These are phyloP conservation scores for Tolypocladium pustulatum DNA, from an alignment of 2,329 filamentous ascomycete species.

Conservation along the genomic window DNA sequence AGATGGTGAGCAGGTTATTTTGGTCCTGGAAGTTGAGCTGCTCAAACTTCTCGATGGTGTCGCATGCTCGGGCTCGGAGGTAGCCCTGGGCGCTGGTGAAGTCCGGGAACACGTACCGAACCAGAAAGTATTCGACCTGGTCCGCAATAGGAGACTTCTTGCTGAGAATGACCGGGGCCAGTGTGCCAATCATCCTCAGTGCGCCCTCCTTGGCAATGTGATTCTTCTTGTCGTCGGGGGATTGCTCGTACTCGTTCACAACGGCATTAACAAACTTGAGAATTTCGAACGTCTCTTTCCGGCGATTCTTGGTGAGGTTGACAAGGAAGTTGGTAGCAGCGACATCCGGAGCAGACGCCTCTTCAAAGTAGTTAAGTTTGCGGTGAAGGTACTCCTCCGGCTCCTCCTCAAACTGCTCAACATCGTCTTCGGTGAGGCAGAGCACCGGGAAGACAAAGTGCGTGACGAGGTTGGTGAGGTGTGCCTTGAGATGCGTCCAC, in stretches of 20 bases:
- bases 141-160: constrained; percentile 98
- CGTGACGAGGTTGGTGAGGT: constrained; percentile 85
- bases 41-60: constrained; percentile 97
- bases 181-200: constrained; percentile 89
- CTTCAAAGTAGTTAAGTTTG: constrained; percentile 96
- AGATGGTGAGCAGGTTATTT: constrained; percentile 91
- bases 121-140: constrained; percentile 97
- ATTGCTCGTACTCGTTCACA: constrained; percentile 83
- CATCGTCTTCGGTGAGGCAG: constrained; percentile 83
- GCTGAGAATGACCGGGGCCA: constrained; percentile 86
- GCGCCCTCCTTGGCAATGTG: constrained; percentile 94
- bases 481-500: constrained; percentile 88
- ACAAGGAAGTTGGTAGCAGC: constrained; percentile 95
- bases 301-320: constrained; percentile 83
- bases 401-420: constrained; percentile 88
- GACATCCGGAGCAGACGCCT: constrained; percentile 89
- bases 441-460: constrained; percentile 94
- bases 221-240: constrained; percentile 81
- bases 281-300: constrained; percentile 93
- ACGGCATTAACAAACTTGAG: constrained; percentile 91
- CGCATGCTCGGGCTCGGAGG: constrained; percentile 86
- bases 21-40: constrained; percentile 93
- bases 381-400: constrained; percentile 95
- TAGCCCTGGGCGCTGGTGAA: constrained; percentile 90
- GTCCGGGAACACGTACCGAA: constrained; percentile 95